Evolutionary conservation across 495 filamentous ascomycete species (phyloP), one percentile per base, ranked within the genome.

Genomic region (Corynascus novoguineensis): DNA sequence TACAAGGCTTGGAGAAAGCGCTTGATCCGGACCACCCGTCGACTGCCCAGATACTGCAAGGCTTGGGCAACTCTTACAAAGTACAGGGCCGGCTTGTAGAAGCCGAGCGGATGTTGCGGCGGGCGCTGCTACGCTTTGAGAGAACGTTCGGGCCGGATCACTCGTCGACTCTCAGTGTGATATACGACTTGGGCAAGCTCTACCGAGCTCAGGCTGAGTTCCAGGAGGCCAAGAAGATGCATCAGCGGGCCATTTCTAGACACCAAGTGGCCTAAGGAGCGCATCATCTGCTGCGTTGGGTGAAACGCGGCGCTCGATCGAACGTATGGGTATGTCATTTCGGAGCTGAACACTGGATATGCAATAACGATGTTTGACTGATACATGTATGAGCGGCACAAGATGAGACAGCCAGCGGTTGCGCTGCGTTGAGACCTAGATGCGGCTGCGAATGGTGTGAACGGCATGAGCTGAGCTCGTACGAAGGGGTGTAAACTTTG

Each of bases 211-310:
- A 70, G 35, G 68, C 55, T 31, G 63, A 59, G 59, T 52, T 66
- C 8, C 50, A 14, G 24, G 64, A 71, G 57, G 66, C 69, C 41
- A 63, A 72, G 68, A 22, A 62, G 31, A 65, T 69, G 57, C 68
- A 65, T 50, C 49, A 62, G 53, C 62, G 66, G 56, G 74, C 69
- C n/a, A n/a, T n/a, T n/a, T n/a, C n/a, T n/a, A n/a, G n/a, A n/a
- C n/a, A n/a, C 40, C 7, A 44, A 32, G 10, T n/a, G 1, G 5
- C 35, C 35, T 9, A 38, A 38, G 14, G 35, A 14, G 31, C 31
- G 11, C 31, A n/a, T n/a, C n/a, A n/a, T 32, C 31, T 32, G 6
- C 31, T 32, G 5, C 5, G 31, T 32, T 32, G 11, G 6, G 6
- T 5, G 5, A 11, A 32, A 32, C 6, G 11, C 31, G 31, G 31